Percentiles rank a stretch among this genome's conserved stretches.
Conservation (phyloP, 2,329 filamentous ascomycete species). For the Cladosporium austrohemisphaericum region DNA sequence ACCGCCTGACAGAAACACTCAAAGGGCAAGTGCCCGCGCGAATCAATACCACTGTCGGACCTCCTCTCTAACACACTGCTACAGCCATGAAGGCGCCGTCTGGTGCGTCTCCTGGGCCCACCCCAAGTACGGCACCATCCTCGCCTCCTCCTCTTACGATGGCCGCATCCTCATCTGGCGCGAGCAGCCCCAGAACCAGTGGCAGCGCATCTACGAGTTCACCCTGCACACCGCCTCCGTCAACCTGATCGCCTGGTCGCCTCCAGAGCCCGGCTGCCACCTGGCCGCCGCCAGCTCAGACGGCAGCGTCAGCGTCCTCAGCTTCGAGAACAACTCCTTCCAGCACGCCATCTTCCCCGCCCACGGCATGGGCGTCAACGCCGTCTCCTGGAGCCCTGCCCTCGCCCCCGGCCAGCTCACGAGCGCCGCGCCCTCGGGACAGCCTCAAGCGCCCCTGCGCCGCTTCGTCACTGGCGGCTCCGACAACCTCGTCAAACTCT, state of each 20-base stretch:
- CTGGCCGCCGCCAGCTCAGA: conserved; percentile 93
- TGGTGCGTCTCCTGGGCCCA: conserved; percentile 99
- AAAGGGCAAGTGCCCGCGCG: conserved; percentile 65
- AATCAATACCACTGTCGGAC: neutral
- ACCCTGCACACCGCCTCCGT: conserved; percentile 91
- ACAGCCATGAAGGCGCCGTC: conserved; percentile 85
- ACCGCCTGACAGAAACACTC: conserved; percentile 85
- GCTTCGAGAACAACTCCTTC: conserved; percentile 95
- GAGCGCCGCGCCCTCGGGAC: conserved; percentile 54
- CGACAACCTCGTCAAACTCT: conserved; percentile 91
- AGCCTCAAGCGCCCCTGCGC: conserved; percentile 54
- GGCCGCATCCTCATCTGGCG: conserved; percentile 99
- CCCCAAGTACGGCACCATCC: conserved; percentile 96
- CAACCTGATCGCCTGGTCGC: conserved; percentile 96
- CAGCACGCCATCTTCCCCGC: conserved; percentile 85
- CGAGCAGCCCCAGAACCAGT: conserved; percentile 59
- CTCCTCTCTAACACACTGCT: neutral
- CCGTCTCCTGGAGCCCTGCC: conserved; percentile 89
- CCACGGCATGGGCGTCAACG: conserved; percentile 91
- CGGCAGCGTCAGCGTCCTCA: conserved; percentile 87
- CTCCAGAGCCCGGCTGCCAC: conserved; percentile 90
- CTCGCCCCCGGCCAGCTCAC: conserved; percentile 80
- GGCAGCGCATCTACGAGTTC: conserved; percentile 86
- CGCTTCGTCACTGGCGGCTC: conserved; percentile 93
- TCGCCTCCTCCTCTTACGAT: conserved; percentile 92